Conservation (phyloP, 1,284 basidiomycete genomes). For the Bondarzewia mesenterica region DNA sequence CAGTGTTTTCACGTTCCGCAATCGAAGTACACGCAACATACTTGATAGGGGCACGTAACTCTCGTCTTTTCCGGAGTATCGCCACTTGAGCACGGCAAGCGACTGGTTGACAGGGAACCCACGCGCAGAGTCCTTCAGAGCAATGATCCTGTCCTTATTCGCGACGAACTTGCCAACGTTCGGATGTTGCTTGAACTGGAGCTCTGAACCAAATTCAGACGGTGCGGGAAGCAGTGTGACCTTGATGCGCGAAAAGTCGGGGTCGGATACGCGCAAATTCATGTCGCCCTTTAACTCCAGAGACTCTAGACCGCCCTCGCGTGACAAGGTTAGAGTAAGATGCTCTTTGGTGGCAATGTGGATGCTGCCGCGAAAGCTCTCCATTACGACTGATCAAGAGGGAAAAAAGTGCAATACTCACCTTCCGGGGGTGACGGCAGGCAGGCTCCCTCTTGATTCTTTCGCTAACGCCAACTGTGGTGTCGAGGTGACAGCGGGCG, state of each 20-base stretch:
- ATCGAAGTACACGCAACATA: constrained; percentile 32
- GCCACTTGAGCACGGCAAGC: constrained; percentile 89
- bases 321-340: constrained; percentile 72
- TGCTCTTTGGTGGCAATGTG: constrained; percentile 85
- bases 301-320: constrained; percentile 86
- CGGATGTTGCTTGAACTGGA: constrained; percentile 97
- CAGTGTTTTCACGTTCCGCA: constrained; percentile 1
- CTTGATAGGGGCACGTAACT: constrained; percentile 85
- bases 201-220: constrained; percentile 58
- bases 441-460: constrained; percentile 53
- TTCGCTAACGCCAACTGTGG: constrained; percentile 32
- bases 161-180: constrained; percentile 85
- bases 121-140: constrained; percentile 77
- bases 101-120: constrained; percentile 86
- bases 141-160: constrained; percentile 63
- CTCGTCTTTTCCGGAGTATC: constrained; percentile 88
- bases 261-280: constrained; percentile 83
- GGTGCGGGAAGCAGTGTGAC: constrained; percentile 58
- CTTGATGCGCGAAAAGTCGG: constrained; percentile 69
- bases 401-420: constrained; percentile 22
- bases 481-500: constrained; percentile 40
- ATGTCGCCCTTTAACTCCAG: constrained; percentile 94
- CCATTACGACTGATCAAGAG: neutral
- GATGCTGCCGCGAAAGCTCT: constrained; percentile 41
- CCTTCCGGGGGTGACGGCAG: constrained; percentile 76